Evolutionary conservation across 768 basidiomycete genomes (phyloP).

Genomic region (Sistotremastrum niveocremeum): DNA sequence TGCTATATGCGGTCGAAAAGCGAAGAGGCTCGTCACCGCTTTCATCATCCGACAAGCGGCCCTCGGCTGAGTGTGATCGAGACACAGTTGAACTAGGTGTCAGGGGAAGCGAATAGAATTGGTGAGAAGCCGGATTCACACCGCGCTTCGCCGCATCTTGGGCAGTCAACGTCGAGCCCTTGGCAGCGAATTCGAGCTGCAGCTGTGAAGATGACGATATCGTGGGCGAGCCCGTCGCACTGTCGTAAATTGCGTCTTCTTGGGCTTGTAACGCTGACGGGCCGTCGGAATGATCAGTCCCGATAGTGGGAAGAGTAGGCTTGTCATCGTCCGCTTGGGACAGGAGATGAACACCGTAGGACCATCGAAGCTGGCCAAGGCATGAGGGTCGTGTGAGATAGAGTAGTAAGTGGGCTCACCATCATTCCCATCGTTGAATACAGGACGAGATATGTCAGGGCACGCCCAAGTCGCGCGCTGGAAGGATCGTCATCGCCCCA

Average conservation of each 20-base stretch:
- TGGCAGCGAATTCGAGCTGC: neutral
- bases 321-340: constrained; percentile 51
- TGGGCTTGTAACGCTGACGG: neutral
- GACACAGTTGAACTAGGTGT: constrained; percentile 18
- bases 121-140: constrained; percentile 12
- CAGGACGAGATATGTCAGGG: constrained; percentile 78
- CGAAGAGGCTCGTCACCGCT: constrained; percentile 9
- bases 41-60: constrained; percentile 12
- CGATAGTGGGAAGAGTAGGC: constrained; percentile 5
- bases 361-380: constrained; percentile 66
- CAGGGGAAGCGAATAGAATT: constrained; percentile 58
- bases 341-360: constrained; percentile 77
- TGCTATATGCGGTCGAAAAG: constrained; percentile 2
- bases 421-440: constrained; percentile 96
- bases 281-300: too few species aligned
- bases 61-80: constrained; percentile 5
- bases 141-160: too few species aligned
- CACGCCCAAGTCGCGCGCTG: constrained; percentile 84
- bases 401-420: constrained; percentile 29
- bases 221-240: neutral
- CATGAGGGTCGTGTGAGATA: neutral
- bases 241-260: neutral
- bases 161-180: too few species aligned
- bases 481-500: constrained; percentile 73
- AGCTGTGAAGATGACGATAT: neutral